Base-by-base conservation (phyloP, 2,329 filamentous ascomycete genomes). In the Blastomyces parvus region DNA sequence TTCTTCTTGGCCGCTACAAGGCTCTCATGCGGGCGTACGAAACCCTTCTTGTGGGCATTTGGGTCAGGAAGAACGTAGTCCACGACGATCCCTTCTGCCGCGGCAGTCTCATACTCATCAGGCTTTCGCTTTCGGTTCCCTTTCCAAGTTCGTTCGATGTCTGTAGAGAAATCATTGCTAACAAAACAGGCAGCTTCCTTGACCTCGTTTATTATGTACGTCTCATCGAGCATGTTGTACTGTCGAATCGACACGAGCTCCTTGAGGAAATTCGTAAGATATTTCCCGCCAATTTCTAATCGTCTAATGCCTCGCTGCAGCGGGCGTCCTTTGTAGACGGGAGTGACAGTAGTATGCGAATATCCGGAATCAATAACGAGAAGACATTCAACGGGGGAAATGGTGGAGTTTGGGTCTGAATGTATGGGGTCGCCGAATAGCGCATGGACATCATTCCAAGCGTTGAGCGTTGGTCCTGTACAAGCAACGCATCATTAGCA, bases 151-250 rank as follows among this genome's bases (percentile, higher is more conserved):
- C 82, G 83, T 66, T 97, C 92, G 44, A 99, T 83, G 69, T 97
- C 90, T 7, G 74, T 71, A 33, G 81, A 79, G 74, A 97, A 97
- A 71, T 95, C 86, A 0, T 84, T 78, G 2, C 89, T 88, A 13
- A 97, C 86, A 69, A 89, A 97, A 72, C 90, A 96, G 0, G 89
- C 86, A 4, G 88, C 83, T 73, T 99, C 94, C 73, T 99, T 99
- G 76, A 97, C 92, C 74, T 97, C 90, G 70, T 96, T 96, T 73
- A 97, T 91, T 60, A 97, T 88, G 74, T 95, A 88, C 0, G 89
- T 88, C 70, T 99, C 94, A 74, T 96, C 92, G 66, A 94, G 86
- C 86, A 99, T 92, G 73, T 97, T 93, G 75, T 95, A 96, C 71
- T 97, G 91, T 7, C 94, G 88, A 17, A 95, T 82, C 0, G 92